A percentile compares a stretch with the other conserved stretches of the same genome.
Conservation (phyloP, 768 basidiomycete genomes). For the Boletus edulis region DNA sequence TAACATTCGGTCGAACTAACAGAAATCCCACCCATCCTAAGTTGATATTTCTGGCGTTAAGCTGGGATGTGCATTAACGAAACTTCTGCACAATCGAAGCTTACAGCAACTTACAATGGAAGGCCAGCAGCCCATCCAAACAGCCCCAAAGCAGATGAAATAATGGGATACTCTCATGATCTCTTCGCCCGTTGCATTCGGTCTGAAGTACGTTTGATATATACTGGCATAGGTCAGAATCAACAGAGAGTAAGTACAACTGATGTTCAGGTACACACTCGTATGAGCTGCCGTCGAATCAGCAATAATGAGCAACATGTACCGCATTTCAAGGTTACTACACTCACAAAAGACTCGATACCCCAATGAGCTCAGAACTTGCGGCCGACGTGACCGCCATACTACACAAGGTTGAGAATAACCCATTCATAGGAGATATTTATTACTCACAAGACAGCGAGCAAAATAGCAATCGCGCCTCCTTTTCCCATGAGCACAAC, state of each 20-base stretch:
- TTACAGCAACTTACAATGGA: constrained; percentile 30
- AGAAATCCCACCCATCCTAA: constrained; percentile 41
- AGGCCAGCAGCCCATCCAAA: constrained; percentile 45
- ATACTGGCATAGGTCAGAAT: constrained; percentile 20
- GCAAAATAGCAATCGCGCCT: constrained; percentile 39
- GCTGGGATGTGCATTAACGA: constrained; percentile 23
- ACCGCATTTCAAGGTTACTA: neutral
- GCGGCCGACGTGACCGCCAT: constrained; percentile 50
- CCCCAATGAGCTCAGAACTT: constrained; percentile 46
- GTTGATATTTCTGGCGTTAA: constrained; percentile 44
- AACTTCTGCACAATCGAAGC: neutral
- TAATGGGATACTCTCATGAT: constrained; percentile 40
- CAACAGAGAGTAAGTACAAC: neutral
- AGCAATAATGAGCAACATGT: neutral
- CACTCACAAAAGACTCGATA: constrained; percentile 42
- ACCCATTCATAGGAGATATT: neutral
- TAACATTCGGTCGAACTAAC: neutral
- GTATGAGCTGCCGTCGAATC: constrained; percentile 35
- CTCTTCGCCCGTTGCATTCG: constrained; percentile 36
- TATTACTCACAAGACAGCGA: constrained; percentile 39
- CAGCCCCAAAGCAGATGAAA: constrained; percentile 42
- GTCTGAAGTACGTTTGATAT: constrained; percentile 39
- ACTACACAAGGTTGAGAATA: constrained; percentile 11
- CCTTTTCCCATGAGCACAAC: constrained; percentile 44
- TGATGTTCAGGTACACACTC: constrained; percentile 32